A percentile compares a stretch with the other conserved stretches of the same genome.
Evolutionary conservation across 306 rosid species (phyloP).

Genomic region (Inga laurina): DNA sequence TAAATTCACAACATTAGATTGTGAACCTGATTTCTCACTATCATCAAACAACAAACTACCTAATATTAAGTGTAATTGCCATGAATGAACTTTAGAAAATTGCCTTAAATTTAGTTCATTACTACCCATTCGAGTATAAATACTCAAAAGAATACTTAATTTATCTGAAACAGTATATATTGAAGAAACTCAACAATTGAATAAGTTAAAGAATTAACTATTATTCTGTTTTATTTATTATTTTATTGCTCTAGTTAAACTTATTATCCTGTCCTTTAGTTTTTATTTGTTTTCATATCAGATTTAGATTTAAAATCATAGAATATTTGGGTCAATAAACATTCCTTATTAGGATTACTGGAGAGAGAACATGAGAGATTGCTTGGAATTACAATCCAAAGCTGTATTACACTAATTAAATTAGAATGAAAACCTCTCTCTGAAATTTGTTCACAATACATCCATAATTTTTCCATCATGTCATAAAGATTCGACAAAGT

Average conservation of each 20-base stretch:
- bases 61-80: neutral
- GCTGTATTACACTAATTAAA: neutral
- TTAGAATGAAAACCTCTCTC: neutral
- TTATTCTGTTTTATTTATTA: neutral
- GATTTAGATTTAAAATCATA: neutral
- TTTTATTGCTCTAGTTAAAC: neutral
- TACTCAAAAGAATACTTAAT: neutral
- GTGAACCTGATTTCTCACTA: neutral
- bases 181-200: neutral
- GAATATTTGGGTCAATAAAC: neutral
- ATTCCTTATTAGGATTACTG: neutral
- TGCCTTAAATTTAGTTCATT: neutral
- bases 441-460: neutral
- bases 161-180: neutral
- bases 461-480: neutral
- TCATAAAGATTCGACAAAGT: too few relatives aligned
- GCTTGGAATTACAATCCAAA: neutral
- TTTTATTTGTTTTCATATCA: neutral
- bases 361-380: neutral
- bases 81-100: neutral
- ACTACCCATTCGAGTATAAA: neutral
- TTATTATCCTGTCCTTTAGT: neutral
- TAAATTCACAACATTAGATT: neutral
- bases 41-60: neutral
- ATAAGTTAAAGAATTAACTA: neutral